Evolutionary conservation across 257 asterid species (phyloP), one percentile per base, ranked within the genome.

Genomic region (Ballota nigra): DNA sequence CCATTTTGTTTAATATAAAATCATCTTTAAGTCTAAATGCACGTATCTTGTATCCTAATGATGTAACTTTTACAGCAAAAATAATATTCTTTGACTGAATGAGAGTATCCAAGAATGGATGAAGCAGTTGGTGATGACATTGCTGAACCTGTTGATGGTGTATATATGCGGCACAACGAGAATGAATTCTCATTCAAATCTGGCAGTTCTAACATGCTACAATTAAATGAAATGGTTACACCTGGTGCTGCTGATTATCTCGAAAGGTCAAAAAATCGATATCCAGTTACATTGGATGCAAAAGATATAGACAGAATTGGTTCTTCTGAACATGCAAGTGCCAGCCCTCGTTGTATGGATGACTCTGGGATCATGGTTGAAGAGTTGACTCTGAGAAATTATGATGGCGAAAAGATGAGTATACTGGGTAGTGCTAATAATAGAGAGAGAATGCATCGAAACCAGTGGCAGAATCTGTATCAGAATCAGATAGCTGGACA

Each of bases 291-390:
- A 79, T 77, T 78, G 61, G 86, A 85, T 64, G 85, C 79, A 31
- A 85, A 86, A 74, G 81, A 80, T 78, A 81, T 82, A 68, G 96
- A 83, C 55, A 83, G 97, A 80, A 79, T 89, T 58, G 92, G 85
- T 82, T 88, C 93, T 63, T 94, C 98, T 51, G 99, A 85, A 75
- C 90, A 81, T 71, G 96, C 96, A 47, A 85, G 96, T 80, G 89
- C 85, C 53, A 91, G 97, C 78, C 96, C 97, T 28, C 96, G 75
- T 67, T 87, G 95, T 70, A 74, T 78, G 81, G 88, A 91, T 79
- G 85, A 83, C 75, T 68, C 93, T 40, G 93, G 91, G 63, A 69
- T 72, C 76, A 87, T 82, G 85, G 96, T 91, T 71, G 93, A 86
- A 76, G 97, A 91, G 79, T 76, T 93, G 86, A 89, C 94, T 29